These are phyloP conservation scores for Dothideomycetidae sp. DNA, from an alignment of 2,329 filamentous ascomycete species.

Conservation along the genomic window DNA sequence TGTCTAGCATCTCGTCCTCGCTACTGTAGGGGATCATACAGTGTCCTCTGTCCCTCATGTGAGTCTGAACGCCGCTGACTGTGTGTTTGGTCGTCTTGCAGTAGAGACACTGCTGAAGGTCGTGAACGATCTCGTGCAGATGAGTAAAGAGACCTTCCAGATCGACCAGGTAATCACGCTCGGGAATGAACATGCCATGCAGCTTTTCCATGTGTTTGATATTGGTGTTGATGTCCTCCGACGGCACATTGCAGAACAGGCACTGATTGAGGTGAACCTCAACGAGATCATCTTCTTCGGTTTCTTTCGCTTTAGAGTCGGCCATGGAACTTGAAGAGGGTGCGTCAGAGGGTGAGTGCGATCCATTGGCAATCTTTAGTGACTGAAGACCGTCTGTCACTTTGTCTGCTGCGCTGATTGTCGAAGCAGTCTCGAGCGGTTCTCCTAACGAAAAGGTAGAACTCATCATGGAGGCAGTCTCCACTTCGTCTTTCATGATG, in stretches of 20 bases:
- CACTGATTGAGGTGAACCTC: slow-evolving; percentile 42
- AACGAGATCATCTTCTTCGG: slow-evolving; percentile 21
- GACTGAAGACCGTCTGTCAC: slow-evolving; percentile 67
- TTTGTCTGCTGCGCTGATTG: slow-evolving; percentile 44
- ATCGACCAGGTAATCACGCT: slow-evolving; percentile 70
- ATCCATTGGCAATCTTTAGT: slow-evolving; percentile 37
- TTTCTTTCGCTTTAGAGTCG: slow-evolving; percentile 10
- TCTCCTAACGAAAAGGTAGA: slow-evolving; percentile 86
- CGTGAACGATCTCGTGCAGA: slow-evolving; percentile 64
- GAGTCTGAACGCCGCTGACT: slow-evolving; percentile 70
- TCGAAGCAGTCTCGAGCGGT: slow-evolving; percentile 44
- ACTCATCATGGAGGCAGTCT: slow-evolving; percentile 57
- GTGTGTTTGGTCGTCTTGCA: slow-evolving; percentile 75
- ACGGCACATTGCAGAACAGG: slow-evolving; percentile 84
- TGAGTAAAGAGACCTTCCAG: slow-evolving; percentile 67
- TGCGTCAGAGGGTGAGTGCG: slow-evolving; percentile 6
- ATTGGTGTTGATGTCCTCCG: slow-evolving; percentile 61
- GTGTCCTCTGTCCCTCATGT: slow-evolving; percentile 94
- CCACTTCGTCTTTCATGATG: slow-evolving; percentile 51
- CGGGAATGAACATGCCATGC: slow-evolving; percentile 93
- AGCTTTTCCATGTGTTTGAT: slow-evolving; percentile 78
- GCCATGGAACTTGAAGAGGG: slow-evolving; percentile 16
- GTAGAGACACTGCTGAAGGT: slow-evolving; percentile 71
- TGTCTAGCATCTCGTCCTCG: slow-evolving; percentile 80
- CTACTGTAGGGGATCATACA: slow-evolving; percentile 90